Base-by-base conservation (phyloP, 805 yeast species). In the Teunomyces panamensis region DNA sequence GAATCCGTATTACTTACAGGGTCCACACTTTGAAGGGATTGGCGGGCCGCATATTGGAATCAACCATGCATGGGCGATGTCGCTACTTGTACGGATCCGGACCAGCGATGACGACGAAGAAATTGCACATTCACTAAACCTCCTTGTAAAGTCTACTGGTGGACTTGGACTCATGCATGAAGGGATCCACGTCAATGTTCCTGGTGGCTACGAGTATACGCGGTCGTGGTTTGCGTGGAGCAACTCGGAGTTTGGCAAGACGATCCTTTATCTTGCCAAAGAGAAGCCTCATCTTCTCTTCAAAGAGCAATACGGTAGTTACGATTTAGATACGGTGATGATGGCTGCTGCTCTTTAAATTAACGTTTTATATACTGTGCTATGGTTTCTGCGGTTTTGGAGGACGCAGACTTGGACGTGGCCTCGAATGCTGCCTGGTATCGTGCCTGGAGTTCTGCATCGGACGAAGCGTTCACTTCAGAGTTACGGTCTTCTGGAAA, bases 191-290 rank as follows among this genome's bases (percentile, higher is more conserved):
- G 95, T 89, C 8, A 75, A 83, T 55, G 67, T 75, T 5, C 69
- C 69, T 2, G 49, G 53, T 1, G 83, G 80, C 1, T 47, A 50
- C 8, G 65, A 64, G n/a, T 90, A 65, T 61, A 87, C 96, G 0
- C 71, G 97, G 50, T 80, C 94, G 2, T 89, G 97, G 97, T 90
- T 90, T 70, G 85, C 96, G 4, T 89, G 97, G 97, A 87, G 95
- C 56, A 89, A 89, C 61, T 83, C 95, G 1, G 96, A 90, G 65
- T 88, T 89, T 68, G 96, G 90, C 16, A 87, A 87, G 64, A 85
- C 95, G 0, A 84, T 89, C n/a, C 63, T 89, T 41, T 85, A 88
- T 56, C 67, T 89, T 51, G 90, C 92, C 2, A 68, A 75, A 49
- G 69, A 86, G 44, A 87, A 85, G 59, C 96, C 96, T 0, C 79